Base-by-base conservation (phyloP, 2,329 filamentous ascomycete genomes). In the Waltergamsia citrina region DNA sequence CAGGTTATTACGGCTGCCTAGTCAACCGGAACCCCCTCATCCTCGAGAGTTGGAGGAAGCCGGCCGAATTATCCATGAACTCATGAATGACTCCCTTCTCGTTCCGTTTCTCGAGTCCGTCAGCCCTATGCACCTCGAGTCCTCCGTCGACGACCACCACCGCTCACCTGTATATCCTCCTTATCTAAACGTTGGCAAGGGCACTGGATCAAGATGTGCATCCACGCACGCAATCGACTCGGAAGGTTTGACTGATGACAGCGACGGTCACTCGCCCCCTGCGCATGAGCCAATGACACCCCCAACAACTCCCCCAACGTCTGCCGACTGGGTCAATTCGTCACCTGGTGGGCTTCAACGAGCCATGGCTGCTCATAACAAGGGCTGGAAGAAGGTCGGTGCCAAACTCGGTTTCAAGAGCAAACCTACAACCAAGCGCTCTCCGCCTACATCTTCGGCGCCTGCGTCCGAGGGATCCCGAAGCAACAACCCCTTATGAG, bases 1-100 rank as follows among this genome's bases (percentile, higher is more conserved):
- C 53, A 74, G 74, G 23, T 69, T 98, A 16, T 67, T 96, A 22
- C 67, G 67, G 27, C 42, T 59, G n/a, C 46, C 51, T 6, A 49
- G 38, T 24, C 67, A 82, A 26, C 70, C 76, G 7, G 62, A 67
- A 0, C 86, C 90, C 6, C 81, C 81, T 5, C 63, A 76, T 38
- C 88, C 92, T 2, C 74, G 80, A 26, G 74, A 78, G 35, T 67
- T 98, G 12, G 82, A 93, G 39, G 74, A 84, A 33, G 87, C 92
- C 15, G 83, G 94, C 17, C 73, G 74, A 41, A 93, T 94, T 40
- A 85, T 95, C 26, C 88, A 90, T 55, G 92, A 96, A 46, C 67
- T 98, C 36, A 96, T 98, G 88, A 93, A 94, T 48, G 92, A 96
- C 54, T 95, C 88, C 4, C 85, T 96, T 1, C 68, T 96, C 33